phyloP scores from a whole-genome alignment of 768 basidiomycete genomes.

The Trametes elegans region DNA sequence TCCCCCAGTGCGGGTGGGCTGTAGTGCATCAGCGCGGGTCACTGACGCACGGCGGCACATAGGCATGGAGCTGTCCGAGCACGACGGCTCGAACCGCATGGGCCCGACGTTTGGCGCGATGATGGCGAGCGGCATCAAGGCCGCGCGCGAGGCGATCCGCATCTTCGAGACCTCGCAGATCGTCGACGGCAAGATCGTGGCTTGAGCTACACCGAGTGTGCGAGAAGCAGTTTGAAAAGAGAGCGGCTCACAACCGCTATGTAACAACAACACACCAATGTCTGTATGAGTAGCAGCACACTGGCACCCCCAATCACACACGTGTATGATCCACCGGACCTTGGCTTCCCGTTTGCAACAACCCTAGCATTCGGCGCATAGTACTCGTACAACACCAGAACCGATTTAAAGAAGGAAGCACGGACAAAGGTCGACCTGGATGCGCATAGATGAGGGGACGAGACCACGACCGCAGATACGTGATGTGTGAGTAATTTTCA shows the following conservation, averaged over 20 bases:
- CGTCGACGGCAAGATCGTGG: slow-evolving; percentile 38
- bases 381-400: slow-evolving; percentile 19
- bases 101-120: slow-evolving; percentile 77
- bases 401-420: neutral
- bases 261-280: neutral
- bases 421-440: slow-evolving; percentile 1
- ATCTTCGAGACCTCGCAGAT: slow-evolving; percentile 33
- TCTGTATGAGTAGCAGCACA: neutral
- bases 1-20: too few relatives aligned
- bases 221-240: neutral
- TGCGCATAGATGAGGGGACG: neutral
- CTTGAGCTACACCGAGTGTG: slow-evolving; percentile 6
- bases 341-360: neutral
- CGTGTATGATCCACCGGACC: neutral
- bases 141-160: slow-evolving; percentile 37
- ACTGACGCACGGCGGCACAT: too few relatives aligned
- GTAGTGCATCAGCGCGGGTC: too few relatives aligned
- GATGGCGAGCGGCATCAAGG: slow-evolving; percentile 68
- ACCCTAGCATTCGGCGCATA: neutral
- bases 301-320: neutral
- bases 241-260: neutral
- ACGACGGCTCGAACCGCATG: slow-evolving; percentile 72
- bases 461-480: neutral
- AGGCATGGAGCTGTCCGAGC: slow-evolving; percentile 84
- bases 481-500: neutral